Evolutionary conservation across 2,329 filamentous ascomycete genomes (phyloP).

Genomic region (Diaporthe amygdali): DNA sequence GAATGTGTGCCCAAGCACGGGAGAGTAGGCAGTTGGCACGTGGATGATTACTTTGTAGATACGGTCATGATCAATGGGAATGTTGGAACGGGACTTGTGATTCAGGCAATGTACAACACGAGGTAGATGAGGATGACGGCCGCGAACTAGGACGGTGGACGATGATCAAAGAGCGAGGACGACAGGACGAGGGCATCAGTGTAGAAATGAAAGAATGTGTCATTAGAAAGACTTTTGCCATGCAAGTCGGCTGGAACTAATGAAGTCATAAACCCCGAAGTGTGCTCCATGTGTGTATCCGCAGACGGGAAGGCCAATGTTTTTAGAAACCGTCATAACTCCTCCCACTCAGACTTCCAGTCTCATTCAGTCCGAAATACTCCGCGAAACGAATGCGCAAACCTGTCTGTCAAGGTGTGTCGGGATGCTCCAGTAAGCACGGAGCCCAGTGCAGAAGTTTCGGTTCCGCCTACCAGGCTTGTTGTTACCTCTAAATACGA

Average conservation of each 20-base stretch:
- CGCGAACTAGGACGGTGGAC: neutral
- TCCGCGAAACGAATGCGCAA: conserved; percentile 22
- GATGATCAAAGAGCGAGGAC: conserved; percentile 2
- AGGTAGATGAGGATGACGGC: neutral
- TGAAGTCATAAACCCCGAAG: conserved; percentile 7
- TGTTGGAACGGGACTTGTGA: neutral
- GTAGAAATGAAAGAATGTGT: conserved; percentile 25
- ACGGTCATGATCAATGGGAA: neutral
- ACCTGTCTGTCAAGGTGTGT: conserved; percentile 15
- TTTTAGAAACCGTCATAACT: conserved; percentile 21
- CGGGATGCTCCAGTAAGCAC: neutral
- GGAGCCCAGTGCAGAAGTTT: neutral
- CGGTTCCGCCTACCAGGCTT: neutral
- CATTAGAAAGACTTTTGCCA: conserved; percentile 24
- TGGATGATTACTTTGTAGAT: neutral
- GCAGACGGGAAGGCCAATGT: neutral
- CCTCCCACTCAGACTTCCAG: conserved; percentile 18
- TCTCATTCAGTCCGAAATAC: conserved; percentile 10
- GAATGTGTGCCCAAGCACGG: neutral
- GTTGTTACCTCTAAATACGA: conserved; percentile 58
- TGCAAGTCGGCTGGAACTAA: conserved; percentile 21
- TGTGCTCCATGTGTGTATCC: conserved; percentile 16
- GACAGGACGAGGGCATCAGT: conserved; percentile 7
- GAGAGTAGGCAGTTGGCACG: neutral
- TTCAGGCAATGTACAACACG: neutral